Base-by-base conservation (phyloP, 73 alveolate species). In the Paramecium pentaurelia region DNA sequence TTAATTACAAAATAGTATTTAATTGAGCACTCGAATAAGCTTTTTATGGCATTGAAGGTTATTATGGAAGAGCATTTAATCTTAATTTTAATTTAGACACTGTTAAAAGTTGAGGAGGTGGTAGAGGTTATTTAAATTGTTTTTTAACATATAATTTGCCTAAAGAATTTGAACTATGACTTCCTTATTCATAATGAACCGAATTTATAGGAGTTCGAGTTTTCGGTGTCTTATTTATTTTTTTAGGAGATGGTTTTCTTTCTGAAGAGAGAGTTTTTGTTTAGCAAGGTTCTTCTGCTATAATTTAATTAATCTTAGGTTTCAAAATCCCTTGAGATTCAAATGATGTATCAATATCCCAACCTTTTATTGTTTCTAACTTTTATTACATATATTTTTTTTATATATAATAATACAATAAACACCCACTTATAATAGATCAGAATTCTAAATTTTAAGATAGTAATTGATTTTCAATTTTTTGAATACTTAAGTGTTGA, bases 221-320 rank as follows among this genome's bases (percentile, higher is more conserved):
- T 64, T 14, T 25, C 16, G 84, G 84, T 7, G 84, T 64, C 28
- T 64, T 64, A 64, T 28, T 64, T 28, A 64, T 28, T 20, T 64
- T 64, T 32, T 64, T 64, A 1, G 84, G 84, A 64, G 84, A 64
- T 32, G 47, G 84, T 34, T 64, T 64, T 64, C 84, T 28, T 64
- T 64, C 84, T 12, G 84, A 64, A 12, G 84, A 64, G n/a, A 64
- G 47, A 4, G 84, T 64, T n/a, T 64, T 64, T 28, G 22, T 64
- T 64, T 64, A 27, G 32, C 84, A 64, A 64, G 84, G 84, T 64
- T 64, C 84, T n/a, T 64, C 84, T 54, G 70, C 70, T 64, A 64
- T 32, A 9, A 34, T 12, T 14, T 36, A 34, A 3, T 64, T 64
- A 64, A 6, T 28, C 9, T 64, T 64, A 14, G 84, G 84, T 64